phyloP scores from a whole-genome alignment of 305 asterid species.

The Fraxinus nigra region DNA sequence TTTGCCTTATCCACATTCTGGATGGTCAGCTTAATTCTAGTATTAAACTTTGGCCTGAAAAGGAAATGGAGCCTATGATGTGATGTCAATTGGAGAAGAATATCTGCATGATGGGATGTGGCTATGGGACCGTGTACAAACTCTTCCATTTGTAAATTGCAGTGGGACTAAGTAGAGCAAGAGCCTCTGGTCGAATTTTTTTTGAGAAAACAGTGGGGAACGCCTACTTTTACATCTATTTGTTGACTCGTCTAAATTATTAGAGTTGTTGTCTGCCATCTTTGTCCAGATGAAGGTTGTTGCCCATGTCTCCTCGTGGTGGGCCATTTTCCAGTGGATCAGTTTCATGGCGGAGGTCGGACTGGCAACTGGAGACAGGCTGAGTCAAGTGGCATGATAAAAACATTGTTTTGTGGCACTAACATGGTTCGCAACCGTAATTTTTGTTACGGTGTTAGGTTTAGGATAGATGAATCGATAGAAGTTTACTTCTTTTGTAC shows the following conservation, averaged over 20 bases:
- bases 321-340: slow-evolving; percentile 11
- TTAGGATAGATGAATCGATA: background rate
- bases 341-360: background rate
- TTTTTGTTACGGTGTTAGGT: background rate
- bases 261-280: slow-evolving; percentile 58
- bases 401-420: background rate
- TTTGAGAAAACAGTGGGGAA: slow-evolving; percentile 38
- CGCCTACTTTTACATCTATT: slow-evolving; percentile 26
- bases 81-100: slow-evolving; percentile 31
- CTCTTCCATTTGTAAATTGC: slow-evolving; percentile 33
- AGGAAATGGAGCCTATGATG: slow-evolving; percentile 9
- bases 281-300: slow-evolving; percentile 23
- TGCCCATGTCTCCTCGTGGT: slow-evolving; percentile 5
- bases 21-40: slow-evolving; percentile 21
- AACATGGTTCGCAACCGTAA: background rate
- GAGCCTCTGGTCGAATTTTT: slow-evolving; percentile 33
- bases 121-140: slow-evolving; percentile 32
- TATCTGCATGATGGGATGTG: slow-evolving; percentile 28
- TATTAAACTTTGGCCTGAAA: slow-evolving; percentile 17
- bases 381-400: background rate
- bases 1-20: slow-evolving; percentile 21
- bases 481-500: background rate
- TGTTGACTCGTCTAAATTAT: slow-evolving; percentile 40
- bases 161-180: slow-evolving; percentile 25
- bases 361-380: background rate